Evolutionary conservation across 495 filamentous ascomycete species (phyloP).

Genomic region (Pyrenula massariospora): DNA sequence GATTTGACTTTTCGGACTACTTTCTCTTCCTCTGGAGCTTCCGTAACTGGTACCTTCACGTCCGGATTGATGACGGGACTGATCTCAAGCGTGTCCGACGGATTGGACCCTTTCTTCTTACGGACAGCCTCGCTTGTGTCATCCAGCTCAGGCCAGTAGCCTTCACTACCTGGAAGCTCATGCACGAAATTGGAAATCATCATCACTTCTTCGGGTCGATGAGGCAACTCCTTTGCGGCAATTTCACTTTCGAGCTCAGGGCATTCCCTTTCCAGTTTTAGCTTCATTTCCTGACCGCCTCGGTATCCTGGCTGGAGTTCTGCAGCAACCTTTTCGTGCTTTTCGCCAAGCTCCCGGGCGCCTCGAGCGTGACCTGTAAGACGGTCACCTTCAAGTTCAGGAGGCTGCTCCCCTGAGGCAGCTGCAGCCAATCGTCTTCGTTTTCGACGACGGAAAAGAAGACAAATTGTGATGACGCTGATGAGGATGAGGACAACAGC

Average conservation of each 20-base stretch:
- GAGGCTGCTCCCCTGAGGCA: neutral
- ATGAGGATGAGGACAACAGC: neutral
- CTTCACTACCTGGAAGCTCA: neutral
- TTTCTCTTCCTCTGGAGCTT: neutral
- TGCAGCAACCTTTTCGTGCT: neutral
- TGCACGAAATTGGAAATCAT: neutral
- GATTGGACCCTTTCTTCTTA: neutral
- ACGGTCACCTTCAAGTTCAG: neutral
- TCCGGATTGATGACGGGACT: neutral
- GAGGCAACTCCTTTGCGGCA: neutral
- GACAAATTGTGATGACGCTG: neutral
- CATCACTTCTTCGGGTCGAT: neutral
- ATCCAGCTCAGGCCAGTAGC: neutral
- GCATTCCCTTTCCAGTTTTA: neutral
- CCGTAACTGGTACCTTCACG: neutral
- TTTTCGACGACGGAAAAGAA: neutral
- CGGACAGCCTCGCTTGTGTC: neutral
- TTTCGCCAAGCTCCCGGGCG: neutral
- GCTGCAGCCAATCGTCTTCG: neutral
- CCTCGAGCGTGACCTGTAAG: neutral
- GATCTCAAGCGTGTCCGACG: neutral
- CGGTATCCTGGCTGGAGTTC: neutral
- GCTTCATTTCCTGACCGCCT: neutral
- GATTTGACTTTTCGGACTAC: neutral
- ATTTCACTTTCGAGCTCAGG: neutral